These are phyloP conservation scores for Penicillium cosmopolitanum DNA, from an alignment of 495 filamentous ascomycete species.

Conservation along the genomic window DNA sequence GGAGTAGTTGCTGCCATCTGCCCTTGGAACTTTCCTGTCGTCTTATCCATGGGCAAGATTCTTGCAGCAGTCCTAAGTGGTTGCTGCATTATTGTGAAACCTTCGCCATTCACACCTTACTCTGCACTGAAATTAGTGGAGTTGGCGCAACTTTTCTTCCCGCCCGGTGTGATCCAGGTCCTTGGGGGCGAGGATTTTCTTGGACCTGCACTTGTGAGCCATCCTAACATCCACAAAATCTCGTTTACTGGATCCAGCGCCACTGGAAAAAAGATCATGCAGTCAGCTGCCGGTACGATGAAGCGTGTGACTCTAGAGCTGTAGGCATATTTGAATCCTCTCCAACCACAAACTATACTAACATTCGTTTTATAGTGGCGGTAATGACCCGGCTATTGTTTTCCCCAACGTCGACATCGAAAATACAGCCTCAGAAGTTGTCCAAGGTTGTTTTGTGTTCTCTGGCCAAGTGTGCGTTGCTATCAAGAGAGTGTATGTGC, in stretches of 20 bases:
- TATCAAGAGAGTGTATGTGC: constrained; percentile 70
- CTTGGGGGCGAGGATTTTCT: constrained; percentile 63
- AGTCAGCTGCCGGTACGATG: constrained; percentile 54
- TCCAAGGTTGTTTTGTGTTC: constrained; percentile 49
- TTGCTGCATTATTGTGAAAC: constrained; percentile 63
- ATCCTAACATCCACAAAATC: constrained; percentile 63
- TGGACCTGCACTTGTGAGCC: constrained; percentile 53
- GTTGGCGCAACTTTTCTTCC: constrained; percentile 58
- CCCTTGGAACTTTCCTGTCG: constrained; percentile 66
- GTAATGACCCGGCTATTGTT: constrained; percentile 67
- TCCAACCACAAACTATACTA: constrained; percentile 69
- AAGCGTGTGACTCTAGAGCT: constrained; percentile 58
- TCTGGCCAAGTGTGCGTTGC: constrained; percentile 60
- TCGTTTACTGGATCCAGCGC: constrained; percentile 64
- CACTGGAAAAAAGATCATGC: constrained; percentile 64
- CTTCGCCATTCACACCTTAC: constrained; percentile 68
- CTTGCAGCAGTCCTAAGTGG: constrained; percentile 60
- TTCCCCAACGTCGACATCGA: constrained; percentile 65
- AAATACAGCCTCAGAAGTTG: constrained; percentile 42
- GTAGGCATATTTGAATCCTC: constrained; percentile 37
- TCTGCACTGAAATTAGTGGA: constrained; percentile 62
- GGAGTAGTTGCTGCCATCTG: constrained; percentile 56
- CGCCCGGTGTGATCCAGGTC: constrained; percentile 64
- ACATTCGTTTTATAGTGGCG: constrained; percentile 45
- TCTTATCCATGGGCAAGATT: constrained; percentile 58